Base-by-base conservation (phyloP, 805 yeast genomes). In the Lachancea quebecensis region DNA sequence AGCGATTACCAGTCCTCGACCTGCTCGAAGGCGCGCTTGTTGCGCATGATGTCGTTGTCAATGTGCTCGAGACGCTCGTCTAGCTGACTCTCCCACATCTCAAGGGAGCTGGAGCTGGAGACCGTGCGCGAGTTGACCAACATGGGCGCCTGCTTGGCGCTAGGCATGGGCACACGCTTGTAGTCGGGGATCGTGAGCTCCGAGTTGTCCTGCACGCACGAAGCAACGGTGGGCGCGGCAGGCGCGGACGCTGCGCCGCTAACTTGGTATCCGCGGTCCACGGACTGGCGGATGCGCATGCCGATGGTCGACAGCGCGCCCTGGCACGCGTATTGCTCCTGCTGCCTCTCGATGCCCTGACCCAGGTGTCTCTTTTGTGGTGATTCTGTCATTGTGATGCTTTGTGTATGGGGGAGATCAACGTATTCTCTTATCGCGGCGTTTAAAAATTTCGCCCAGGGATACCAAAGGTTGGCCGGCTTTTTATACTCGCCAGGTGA, bases 221-320 rank as follows among this genome's bases (percentile, higher is more conserved):
- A 39, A 9, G 42, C 42, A 21, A 7, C 25, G 25, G 25, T 21
- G 25, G 6, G 25, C 25, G 25, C 25, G 25, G 25, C 25, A 7
- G 25, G 25, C 25, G 25, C 25, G 25, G 25, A 7, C 25, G 25
- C 25, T 7, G 25, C 18, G 6, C 35, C 25, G 12, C 41, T 27
- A 2, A 44, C 28, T 35, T 63, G 59, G 58, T 81, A 81, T 1
- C 89, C 89, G 37, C 80, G 79, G 30, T 76, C 70, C 2, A 83
- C 78, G 2, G 83, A 71, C 53, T 81, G 80, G 56, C 91, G 73
- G 47, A 84, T 77, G 50, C 87, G 71, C 87, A 81, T 82, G 0
- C 88, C 89, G 5, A 82, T 57, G 0, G 81, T 73, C 35, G 79
- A 72, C 18, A 82, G 68, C 21, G 68, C 59, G 40, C 55, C 53